Evolutionary conservation across 2,329 filamentous ascomycete species (phyloP), one percentile per base, ranked within the genome.

Genomic region (Paraconiothyrium sp.): DNA sequence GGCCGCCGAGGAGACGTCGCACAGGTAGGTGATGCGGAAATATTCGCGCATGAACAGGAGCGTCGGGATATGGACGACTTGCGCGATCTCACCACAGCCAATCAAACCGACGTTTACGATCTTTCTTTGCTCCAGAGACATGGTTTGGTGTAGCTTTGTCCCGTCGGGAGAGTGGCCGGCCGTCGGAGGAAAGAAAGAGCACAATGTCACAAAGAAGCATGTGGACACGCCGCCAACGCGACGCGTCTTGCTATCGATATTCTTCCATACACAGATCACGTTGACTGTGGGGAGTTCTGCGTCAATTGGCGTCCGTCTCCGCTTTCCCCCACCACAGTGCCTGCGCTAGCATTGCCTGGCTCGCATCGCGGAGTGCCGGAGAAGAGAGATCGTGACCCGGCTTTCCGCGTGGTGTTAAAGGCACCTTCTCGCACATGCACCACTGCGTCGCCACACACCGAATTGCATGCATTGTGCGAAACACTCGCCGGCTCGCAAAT

Each of bases 31-130:
- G 37, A 83, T 78, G 2, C 71, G 72, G 75, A 81, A 89, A 34
- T 80, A 75, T 35, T 80, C 66, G 61, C 79, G 74, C 50, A 86
- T 73, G 30, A 79, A 76, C 2, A 48, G 49, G 32, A 66, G 56
- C 16, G 78, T 82, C 0, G 84, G 85, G 7, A 88, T 81, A 68
- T 88, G 86, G 32, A 83, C 80, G 39, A 85, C 83, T 72, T 87
- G 82, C 34, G 79, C 77, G 44, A 86, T 77, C 66, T 85, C 81
- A 3, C 54, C 54, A 24, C 54, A 56, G 41, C 54, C 54, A 27
- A 56, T 56, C 4, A 47, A 41, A 11, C 54, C 39, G 39, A 56
- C 16, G 41, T 47, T 56, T 24, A 56, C 24, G 14, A 56, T 56
- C n/a, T 37, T 56, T n/a, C 20, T 34, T 9, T 46, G 41, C 27